phyloP scores from a whole-genome alignment of 352 stramenopile species.

The Globisporangium spinosum region DNA sequence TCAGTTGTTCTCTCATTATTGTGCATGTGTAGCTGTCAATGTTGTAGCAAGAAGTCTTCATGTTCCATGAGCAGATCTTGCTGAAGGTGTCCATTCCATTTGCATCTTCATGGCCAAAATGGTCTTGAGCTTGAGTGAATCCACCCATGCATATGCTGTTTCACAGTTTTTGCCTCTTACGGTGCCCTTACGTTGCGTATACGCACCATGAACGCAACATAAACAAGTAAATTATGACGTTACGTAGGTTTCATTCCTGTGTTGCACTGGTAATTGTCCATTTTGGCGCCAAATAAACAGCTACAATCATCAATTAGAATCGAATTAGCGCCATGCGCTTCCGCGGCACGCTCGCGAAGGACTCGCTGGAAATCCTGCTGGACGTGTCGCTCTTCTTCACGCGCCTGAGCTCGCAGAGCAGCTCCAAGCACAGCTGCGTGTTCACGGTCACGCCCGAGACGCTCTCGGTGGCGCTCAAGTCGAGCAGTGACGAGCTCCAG shows the following conservation, averaged over 20 bases:
- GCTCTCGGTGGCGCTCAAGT: constrained; percentile 65
- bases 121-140: background rate
- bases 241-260: background rate
- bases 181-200: background rate
- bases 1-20: constrained; percentile 31
- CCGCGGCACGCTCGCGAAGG: constrained; percentile 69
- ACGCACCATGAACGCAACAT: background rate
- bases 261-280: too few relatives aligned
- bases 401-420: constrained; percentile 52
- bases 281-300: constrained; percentile 7
- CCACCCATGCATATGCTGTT: background rate
- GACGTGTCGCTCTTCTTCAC: constrained; percentile 72
- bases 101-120: background rate
- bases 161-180: background rate
- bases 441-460: constrained; percentile 67
- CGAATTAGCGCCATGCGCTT: constrained; percentile 55
- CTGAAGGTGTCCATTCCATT: constrained; percentile 2
- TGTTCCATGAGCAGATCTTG: background rate
- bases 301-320: background rate
- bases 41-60: background rate
- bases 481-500: constrained; percentile 69
- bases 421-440: constrained; percentile 60
- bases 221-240: background rate
- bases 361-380: constrained; percentile 72
- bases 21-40: background rate